Base-by-base conservation (phyloP, 2,329 filamentous ascomycete species). In the Paracorniculantispora psalliotae region DNA sequence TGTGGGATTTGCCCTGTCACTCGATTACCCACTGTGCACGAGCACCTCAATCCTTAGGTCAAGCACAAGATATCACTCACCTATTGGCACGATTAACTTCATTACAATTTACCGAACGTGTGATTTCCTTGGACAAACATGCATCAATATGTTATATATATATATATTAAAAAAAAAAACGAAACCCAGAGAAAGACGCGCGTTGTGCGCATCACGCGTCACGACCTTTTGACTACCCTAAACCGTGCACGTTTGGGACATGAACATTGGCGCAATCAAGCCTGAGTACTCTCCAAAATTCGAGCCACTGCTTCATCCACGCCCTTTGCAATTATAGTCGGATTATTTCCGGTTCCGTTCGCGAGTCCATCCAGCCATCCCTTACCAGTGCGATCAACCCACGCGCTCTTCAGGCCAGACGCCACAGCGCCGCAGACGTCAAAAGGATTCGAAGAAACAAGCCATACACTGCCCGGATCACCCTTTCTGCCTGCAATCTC, bases 371-470 rank as follows among this genome's bases (percentile, higher is more conserved):
- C 89, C 61, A 79, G 75, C 88, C 88, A 91, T 2, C 87, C 87
- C 9, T 71, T 76, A 0, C 81, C 81, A 15, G 68, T 71, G 26
- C 88, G 75, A 72, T 91, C 86, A 6, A 92, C 81, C 84, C 86
- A 91, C 13, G 79, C 83, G 25, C 84, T 81, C 65, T 81, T 79
- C 73, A 91, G 73, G 0, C 88, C 88, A 5, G 79, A 77, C 1
- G 77, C 77, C 61, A 77, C 78, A 1, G 88, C 85, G 0, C 89
- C 89, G 0, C 85, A 79, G 17, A 88, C 75, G 68, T 92, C 89
- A 68, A 92, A 92, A 2, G 89, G 85, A 67, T 92, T 92, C 1
- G 83, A 82, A 63, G 81, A 88, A 6, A 92, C 79, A 8, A 92
- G 71, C 86, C 88, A 91, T 15, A 91, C 77, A 26, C 80, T 74